Percentiles rank a stretch among this genome's conserved stretches.
Evolutionary conservation across 2,329 filamentous ascomycete species (phyloP).

Genomic region (Whalleya microplaca): DNA sequence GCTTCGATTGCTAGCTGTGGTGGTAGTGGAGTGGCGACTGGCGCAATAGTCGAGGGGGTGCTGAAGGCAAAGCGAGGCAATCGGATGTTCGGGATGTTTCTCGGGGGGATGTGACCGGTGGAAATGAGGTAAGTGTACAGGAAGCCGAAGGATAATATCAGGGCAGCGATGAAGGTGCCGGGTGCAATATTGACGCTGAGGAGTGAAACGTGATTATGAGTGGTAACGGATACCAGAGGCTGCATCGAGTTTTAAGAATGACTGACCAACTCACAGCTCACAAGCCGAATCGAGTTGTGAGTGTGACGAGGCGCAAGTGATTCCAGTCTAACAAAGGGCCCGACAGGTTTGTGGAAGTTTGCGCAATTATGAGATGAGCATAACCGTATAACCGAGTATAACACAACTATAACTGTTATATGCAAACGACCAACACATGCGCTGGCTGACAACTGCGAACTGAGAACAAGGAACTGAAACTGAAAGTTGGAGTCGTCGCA

Average conservation of each 20-base stretch:
- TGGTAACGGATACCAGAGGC: slow-evolving; percentile 63
- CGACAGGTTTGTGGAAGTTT: too few relatives aligned
- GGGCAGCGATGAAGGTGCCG: slow-evolving; percentile 58
- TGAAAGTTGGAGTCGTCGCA: too few relatives aligned
- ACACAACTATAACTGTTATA: too few relatives aligned
- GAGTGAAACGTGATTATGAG: slow-evolving; percentile 65
- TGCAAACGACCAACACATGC: too few relatives aligned
- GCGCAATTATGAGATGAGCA: too few relatives aligned
- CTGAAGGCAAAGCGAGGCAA: slow-evolving; percentile 18
- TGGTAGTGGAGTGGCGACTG: slow-evolving; percentile 11
- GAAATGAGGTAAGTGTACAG: slow-evolving; percentile 52
- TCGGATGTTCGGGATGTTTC: slow-evolving; percentile 39
- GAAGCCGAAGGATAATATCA: slow-evolving; percentile 55
- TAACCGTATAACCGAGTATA: too few relatives aligned
- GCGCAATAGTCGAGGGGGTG: slow-evolving; percentile 17
- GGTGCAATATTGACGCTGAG: slow-evolving; percentile 62
- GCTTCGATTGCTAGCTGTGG: slow-evolving; percentile 10
- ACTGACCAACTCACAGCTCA: slow-evolving; percentile 14
- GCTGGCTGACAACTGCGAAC: too few relatives aligned
- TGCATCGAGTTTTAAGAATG: slow-evolving; percentile 51
- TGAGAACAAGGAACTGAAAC: too few relatives aligned
- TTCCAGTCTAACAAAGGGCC: not conserved
- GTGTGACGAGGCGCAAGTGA: slow-evolving; percentile 2
- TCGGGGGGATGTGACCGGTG: slow-evolving; percentile 40
- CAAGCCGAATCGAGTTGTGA: slow-evolving; percentile 19